These are phyloP conservation scores for Alternaria sp. DNA, from an alignment of 2,329 filamentous ascomycete genomes.

Conservation along the genomic window DNA sequence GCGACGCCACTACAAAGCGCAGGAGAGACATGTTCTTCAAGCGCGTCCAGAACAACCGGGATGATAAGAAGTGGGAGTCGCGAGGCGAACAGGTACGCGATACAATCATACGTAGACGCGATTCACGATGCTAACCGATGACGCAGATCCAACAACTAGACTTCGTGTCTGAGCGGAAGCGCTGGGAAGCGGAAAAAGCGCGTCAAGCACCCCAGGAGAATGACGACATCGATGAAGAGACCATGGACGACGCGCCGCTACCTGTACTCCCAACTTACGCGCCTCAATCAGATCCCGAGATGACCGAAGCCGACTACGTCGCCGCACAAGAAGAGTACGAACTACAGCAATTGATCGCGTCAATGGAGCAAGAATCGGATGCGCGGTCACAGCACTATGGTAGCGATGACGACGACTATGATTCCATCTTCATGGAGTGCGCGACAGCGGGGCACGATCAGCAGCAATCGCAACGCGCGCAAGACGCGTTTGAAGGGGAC, in stretches of 20 bases:
- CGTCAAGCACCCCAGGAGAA: constrained; percentile 47
- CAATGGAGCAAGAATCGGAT: constrained; percentile 47
- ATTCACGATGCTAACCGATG: constrained; percentile 1
- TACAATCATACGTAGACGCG: not conserved
- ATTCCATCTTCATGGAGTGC: constrained; percentile 67
- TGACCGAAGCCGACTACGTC: constrained; percentile 49
- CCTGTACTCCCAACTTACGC: constrained; percentile 2
- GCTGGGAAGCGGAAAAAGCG: constrained; percentile 54
- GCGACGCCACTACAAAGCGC: constrained; percentile 67
- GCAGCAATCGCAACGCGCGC: constrained; percentile 21
- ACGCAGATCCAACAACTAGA: constrained; percentile 57
- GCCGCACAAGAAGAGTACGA: constrained; percentile 53
- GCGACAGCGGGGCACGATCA: constrained; percentile 56
- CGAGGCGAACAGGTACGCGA: constrained; percentile 54
- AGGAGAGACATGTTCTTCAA: constrained; percentile 73
- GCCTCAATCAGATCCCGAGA: constrained; percentile 24
- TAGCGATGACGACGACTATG: constrained; percentile 68
- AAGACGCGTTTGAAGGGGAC: constrained; percentile 21
- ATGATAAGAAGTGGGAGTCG: constrained; percentile 54
- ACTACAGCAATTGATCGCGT: constrained; percentile 52
- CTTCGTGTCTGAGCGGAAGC: constrained; percentile 51
- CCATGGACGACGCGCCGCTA: constrained; percentile 17
- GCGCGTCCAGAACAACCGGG: constrained; percentile 55
- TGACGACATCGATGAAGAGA: constrained; percentile 32
- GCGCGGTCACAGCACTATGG: constrained; percentile 45